These are phyloP conservation scores for Macaranga tanarius DNA, from an alignment of 441 rosid species.

Conservation along the genomic window DNA sequence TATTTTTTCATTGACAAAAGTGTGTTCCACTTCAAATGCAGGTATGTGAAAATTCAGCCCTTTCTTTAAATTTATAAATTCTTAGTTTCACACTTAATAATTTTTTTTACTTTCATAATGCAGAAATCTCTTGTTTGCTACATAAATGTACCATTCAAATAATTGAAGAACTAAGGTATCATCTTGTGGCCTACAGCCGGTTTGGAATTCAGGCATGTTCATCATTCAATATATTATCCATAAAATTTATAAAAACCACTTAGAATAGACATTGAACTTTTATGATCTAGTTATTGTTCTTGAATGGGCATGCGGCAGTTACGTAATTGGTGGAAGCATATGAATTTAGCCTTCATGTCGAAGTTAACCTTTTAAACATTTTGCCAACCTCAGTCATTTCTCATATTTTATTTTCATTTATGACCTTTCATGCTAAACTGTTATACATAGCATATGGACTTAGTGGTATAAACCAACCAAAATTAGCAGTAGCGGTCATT, in stretches of 20 bases:
- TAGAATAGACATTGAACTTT: conserved; percentile 82
- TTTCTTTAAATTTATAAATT: too few relatives aligned
- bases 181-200: conserved; percentile 73
- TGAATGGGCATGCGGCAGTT: too few relatives aligned
- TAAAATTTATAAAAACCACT: conserved; percentile 22
- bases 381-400: conserved; percentile 15
- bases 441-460: too few relatives aligned
- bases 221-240: conserved; percentile 19
- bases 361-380: conserved; percentile 66
- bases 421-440: too few relatives aligned
- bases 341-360: conserved; percentile 53
- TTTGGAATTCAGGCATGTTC: conserved; percentile 31
- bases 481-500: too few relatives aligned
- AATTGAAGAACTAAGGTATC: conserved; percentile 91
- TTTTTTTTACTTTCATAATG: conserved; percentile 55
- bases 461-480: too few relatives aligned
- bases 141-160: conserved; percentile 82
- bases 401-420: background rate
- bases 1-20: too few relatives aligned
- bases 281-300: conserved; percentile 96
- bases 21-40: too few relatives aligned
- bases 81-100: conserved; percentile 21
- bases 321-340: conserved; percentile 64
- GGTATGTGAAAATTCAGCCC: too few relatives aligned
- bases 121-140: conserved; percentile 93